Evolutionary conservation across 371 early-diverging fungal species (phyloP).

Genomic region (Lichtheimia corymbifera): DNA sequence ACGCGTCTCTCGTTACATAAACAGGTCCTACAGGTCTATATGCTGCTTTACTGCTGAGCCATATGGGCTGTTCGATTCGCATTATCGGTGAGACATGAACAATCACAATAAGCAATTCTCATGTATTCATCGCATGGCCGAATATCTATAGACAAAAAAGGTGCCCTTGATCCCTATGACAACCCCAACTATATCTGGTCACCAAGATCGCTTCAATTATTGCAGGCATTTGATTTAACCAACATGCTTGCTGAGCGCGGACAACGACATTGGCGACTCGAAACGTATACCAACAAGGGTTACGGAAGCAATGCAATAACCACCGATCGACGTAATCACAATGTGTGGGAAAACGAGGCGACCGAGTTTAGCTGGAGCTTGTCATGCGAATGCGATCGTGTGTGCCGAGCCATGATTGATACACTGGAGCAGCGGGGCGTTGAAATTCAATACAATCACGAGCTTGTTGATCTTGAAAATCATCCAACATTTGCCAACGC

Average conservation of each 20-base stretch:
- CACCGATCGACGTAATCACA: slow-evolving; percentile 17
- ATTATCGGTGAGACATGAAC: slow-evolving; percentile 25
- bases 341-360: slow-evolving; percentile 36
- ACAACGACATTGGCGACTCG: slow-evolving; percentile 29
- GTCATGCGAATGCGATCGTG: slow-evolving; percentile 22
- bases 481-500: not conserved
- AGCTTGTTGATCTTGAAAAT: slow-evolving; percentile 14
- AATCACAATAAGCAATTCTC: not conserved
- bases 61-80: slow-evolving; percentile 32
- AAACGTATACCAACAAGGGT: slow-evolving; percentile 26
- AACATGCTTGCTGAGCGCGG: slow-evolving; percentile 22
- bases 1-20: not conserved
- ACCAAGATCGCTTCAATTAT: slow-evolving; percentile 36
- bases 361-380: slow-evolving; percentile 33
- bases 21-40: slow-evolving; percentile 41
- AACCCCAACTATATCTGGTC: slow-evolving; percentile 32
- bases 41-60: slow-evolving; percentile 39
- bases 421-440: slow-evolving; percentile 7
- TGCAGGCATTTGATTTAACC: slow-evolving; percentile 32
- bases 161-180: not conserved
- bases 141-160: not conserved
- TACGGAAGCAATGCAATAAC: slow-evolving; percentile 19
- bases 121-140: not conserved
- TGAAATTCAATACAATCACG: slow-evolving; percentile 7
- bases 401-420: slow-evolving; percentile 9